These are phyloP conservation scores for Gryganskiella cystojenkinii DNA, from an alignment of 192 early-diverging fungal species.

Conservation along the genomic window DNA sequence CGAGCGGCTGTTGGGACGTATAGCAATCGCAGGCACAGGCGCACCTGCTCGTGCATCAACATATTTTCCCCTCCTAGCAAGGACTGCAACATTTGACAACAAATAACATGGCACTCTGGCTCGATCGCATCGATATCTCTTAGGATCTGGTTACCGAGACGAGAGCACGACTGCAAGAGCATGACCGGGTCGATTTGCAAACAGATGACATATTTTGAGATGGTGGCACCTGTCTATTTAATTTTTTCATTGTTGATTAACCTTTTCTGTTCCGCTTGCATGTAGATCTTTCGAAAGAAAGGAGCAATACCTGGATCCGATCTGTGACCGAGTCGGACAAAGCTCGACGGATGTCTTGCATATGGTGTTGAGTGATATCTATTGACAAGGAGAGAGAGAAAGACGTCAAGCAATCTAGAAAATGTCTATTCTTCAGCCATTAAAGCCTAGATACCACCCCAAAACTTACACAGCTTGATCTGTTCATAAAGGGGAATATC, in stretches of 20 bases:
- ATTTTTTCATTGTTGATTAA: not conserved
- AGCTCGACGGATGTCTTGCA: constrained; percentile 25
- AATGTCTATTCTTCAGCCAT: not conserved
- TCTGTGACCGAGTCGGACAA: constrained; percentile 11
- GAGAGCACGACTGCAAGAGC: constrained; percentile 25
- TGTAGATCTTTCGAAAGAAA: not conserved
- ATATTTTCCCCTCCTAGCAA: constrained; percentile 14
- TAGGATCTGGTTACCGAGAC: constrained; percentile 31
- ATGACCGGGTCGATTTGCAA: constrained; percentile 26
- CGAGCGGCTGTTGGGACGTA: constrained; percentile 13
- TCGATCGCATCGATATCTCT: constrained; percentile 8
- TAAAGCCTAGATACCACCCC: not conserved
- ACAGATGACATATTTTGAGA: constrained; percentile 13
- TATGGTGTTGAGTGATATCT: constrained; percentile 33
- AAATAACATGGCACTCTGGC: constrained; percentile 9
- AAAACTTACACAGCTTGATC: constrained; percentile 17
- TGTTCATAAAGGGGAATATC: constrained; percentile 22
- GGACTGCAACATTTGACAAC: constrained; percentile 37
- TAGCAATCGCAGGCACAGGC: constrained; percentile 15
- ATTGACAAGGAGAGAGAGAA: not conserved
- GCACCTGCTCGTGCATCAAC: constrained; percentile 40
- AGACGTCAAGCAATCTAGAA: not conserved
- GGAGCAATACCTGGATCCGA: constrained; percentile 3
- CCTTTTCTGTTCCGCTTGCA: not conserved
- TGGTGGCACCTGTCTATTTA: constrained; percentile 5